These are phyloP conservation scores for Colletotrichum chrysophilum DNA, from an alignment of 2,329 filamentous ascomycete genomes.

Conservation along the genomic window DNA sequence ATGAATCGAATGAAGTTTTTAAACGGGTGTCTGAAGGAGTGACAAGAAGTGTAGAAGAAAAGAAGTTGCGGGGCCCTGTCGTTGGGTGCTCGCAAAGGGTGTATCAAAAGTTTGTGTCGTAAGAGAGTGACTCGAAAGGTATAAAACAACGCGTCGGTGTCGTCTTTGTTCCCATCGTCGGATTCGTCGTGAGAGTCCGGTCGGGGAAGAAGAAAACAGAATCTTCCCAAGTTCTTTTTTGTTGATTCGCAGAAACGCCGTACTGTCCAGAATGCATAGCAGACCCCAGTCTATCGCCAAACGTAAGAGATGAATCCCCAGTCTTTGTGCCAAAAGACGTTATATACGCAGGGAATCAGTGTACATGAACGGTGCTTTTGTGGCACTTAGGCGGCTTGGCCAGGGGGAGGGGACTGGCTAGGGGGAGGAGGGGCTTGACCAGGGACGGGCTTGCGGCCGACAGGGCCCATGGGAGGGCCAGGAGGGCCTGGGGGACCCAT, in stretches of 20 bases:
- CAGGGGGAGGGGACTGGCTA: slow-evolving; percentile 35
- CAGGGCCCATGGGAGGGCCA: slow-evolving; percentile 39
- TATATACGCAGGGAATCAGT: slow-evolving; percentile 16
- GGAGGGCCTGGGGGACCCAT: slow-evolving; percentile 36
- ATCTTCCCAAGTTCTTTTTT: background rate
- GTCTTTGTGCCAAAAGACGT: slow-evolving; percentile 11
- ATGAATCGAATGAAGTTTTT: slow-evolving; percentile 23
- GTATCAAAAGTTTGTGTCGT: slow-evolving; percentile 25
- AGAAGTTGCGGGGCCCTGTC: background rate
- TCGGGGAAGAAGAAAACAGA: background rate
- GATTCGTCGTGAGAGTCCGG: slow-evolving; percentile 12
- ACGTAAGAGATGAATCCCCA: slow-evolving; percentile 21
- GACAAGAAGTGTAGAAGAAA: slow-evolving; percentile 35
- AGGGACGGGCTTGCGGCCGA: slow-evolving; percentile 62
- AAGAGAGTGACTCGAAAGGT: slow-evolving; percentile 25
- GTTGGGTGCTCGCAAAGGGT: slow-evolving; percentile 15
- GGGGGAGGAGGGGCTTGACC: slow-evolving; percentile 32
- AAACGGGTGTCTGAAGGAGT: slow-evolving; percentile 29
- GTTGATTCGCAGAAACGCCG: slow-evolving; percentile 23
- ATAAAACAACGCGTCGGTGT: slow-evolving; percentile 8
- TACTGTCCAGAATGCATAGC: slow-evolving; percentile 23
- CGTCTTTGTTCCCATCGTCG: slow-evolving; percentile 10
- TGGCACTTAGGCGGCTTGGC: slow-evolving; percentile 26
- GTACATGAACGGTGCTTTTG: background rate
- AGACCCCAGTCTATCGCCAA: slow-evolving; percentile 22